phyloP scores from a whole-genome alignment of 192 early-diverging fungal species.

The Chytriomyces hyalinus region DNA sequence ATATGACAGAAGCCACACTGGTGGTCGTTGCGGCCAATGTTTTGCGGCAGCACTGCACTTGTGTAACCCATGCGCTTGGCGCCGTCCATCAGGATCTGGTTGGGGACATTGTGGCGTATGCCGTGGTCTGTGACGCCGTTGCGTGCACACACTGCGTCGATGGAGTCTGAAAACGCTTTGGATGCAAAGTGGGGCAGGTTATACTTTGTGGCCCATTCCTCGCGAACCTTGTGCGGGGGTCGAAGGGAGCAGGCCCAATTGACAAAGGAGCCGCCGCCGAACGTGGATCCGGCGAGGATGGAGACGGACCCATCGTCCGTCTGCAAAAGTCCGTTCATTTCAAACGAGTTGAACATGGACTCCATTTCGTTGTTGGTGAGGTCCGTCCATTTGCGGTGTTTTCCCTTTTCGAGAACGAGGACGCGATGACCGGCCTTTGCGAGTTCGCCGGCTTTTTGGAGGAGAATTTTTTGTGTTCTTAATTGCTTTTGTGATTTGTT shows the following conservation, averaged over 20 bases:
- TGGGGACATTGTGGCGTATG: conserved; percentile 68
- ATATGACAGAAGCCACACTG: conserved; percentile 67
- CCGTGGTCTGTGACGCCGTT: conserved; percentile 59
- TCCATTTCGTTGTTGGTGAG: conserved; percentile 57
- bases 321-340: conserved; percentile 54
- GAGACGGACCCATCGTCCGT: conserved; percentile 60
- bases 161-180: conserved; percentile 49
- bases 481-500: not conserved
- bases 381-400: conserved; percentile 60
- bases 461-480: too few species aligned
- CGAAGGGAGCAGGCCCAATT: conserved; percentile 61
- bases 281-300: conserved; percentile 53
- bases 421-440: conserved; percentile 69
- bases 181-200: conserved; percentile 68
- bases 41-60: conserved; percentile 67
- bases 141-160: conserved; percentile 64
- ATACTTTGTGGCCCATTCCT: conserved; percentile 72
- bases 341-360: conserved; percentile 60
- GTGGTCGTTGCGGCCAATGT: conserved; percentile 59
- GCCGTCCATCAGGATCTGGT: conserved; percentile 69
- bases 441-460: conserved; percentile 61
- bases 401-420: conserved; percentile 76
- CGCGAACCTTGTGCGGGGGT: conserved; percentile 66
- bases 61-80: conserved; percentile 69
- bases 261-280: conserved; percentile 78